Base-by-base conservation (phyloP, 306 rosid species). In the Elaeagnus macrophylla region DNA sequence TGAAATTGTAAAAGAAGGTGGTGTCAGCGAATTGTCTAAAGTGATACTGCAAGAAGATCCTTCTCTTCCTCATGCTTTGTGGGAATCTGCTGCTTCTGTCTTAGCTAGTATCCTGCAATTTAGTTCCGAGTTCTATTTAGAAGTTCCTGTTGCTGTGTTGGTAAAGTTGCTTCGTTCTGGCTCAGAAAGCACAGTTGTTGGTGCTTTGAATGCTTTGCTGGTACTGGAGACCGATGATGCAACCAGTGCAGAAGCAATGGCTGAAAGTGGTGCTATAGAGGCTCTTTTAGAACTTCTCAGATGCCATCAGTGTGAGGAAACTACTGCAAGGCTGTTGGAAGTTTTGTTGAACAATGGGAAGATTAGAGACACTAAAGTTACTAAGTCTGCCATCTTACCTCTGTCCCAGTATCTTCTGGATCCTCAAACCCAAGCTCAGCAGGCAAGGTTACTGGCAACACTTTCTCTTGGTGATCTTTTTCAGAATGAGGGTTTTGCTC, bases 251-350 rank as follows among this genome's bases (percentile, higher is more conserved):
- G 99, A 82, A 72, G 95, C 96, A 73, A 93, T 93, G 99, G 90
- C 99, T n/a, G 99, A 93, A 77, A 86, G 99, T 68, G 99, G 99
- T 68, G 99, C 99, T 62, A 79, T 93, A 77, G 99, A 93, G 80
- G 96, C 96, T 66, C 87, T 93, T 59, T 81, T 93, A 74, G 99
- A 93, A 67, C 94, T 87, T 75, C 84, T 93, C 36, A 77, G 99
- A 76, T 69, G 81, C 66, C 99, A 93, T 74, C 99, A 88, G 71
- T 82, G 90, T 51, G 99, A 93, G 69, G 99, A 93, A 72, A 82
- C 79, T 17, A 94, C 96, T 48, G 96, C 99, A 51, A 81, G 99
- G 72, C 86, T 93, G 64, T 76, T 93, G 74, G 99, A 93, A 70
- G 96, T 79, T 65, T 66, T 93, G 81, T 67, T 93, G 67, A 93